Conservation (phyloP, 495 filamentous ascomycete genomes). For the Amphirosellinia nigrospora region DNA sequence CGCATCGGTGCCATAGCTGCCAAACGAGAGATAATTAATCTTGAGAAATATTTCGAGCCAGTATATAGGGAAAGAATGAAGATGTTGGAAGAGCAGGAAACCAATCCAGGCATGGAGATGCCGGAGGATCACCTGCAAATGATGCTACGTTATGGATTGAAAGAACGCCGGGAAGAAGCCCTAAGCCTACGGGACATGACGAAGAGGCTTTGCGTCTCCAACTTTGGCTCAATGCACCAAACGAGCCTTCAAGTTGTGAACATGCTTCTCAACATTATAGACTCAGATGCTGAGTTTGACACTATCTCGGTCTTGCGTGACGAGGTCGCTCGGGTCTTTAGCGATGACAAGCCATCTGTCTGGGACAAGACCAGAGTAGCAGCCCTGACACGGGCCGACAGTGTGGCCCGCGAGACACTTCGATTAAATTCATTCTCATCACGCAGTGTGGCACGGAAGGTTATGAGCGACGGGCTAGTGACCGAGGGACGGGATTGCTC, state of each 20-base stretch:
- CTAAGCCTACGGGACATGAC: constrained; percentile 39
- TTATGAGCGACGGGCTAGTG: constrained; percentile 27
- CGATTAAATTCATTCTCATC: constrained; percentile 43
- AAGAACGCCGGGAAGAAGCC: constrained; percentile 42
- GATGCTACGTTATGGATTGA: constrained; percentile 44
- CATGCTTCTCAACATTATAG: constrained; percentile 40
- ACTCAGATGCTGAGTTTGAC: constrained; percentile 42
- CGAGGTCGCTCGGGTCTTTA: constrained; percentile 33
- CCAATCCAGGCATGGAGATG: constrained; percentile 31
- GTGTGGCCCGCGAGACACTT: constrained; percentile 49
- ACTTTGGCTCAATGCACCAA: constrained; percentile 41
- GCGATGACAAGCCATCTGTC: constrained; percentile 4
- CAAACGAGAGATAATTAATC: constrained; percentile 15
- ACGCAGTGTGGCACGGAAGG: constrained; percentile 40
- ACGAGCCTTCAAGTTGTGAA: constrained; percentile 33
- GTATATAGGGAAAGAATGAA: constrained; percentile 26
- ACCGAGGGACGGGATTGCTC: constrained; percentile 40
- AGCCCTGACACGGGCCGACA: constrained; percentile 46
- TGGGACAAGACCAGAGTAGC: constrained; percentile 45
- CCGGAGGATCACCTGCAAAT: constrained; percentile 46
- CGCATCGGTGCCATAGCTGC: constrained; percentile 24
- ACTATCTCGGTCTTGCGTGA: constrained; percentile 45
- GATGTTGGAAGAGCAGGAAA: constrained; percentile 30
- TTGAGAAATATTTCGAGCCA: constrained; percentile 36
- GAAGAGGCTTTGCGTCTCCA: constrained; percentile 33